phyloP scores from a whole-genome alignment of 257 asterid genomes.

The Ehretia macrophylla region DNA sequence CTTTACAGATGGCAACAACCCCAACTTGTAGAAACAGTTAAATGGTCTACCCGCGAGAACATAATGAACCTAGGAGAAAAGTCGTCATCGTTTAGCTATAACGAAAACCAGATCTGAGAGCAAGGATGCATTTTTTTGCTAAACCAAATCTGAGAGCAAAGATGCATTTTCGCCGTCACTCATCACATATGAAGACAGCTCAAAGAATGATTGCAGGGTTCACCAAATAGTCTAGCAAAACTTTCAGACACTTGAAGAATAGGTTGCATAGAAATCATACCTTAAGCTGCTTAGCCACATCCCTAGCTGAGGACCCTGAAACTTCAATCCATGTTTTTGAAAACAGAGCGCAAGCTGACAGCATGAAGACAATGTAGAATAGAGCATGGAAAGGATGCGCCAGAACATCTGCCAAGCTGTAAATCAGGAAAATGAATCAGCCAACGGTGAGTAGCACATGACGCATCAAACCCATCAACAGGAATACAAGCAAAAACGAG shows the following conservation, averaged over 20 bases:
- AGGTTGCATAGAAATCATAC: conserved; percentile 26
- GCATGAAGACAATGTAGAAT: conserved; percentile 76
- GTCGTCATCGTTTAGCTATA: no score
- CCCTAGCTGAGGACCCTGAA: conserved; percentile 87
- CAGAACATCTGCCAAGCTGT: conserved; percentile 60
- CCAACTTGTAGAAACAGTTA: no score
- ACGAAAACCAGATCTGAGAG: not conserved
- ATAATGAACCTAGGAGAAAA: no score
- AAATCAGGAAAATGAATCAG: conserved; percentile 4
- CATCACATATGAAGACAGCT: no score
- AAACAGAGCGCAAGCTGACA: conserved; percentile 84
- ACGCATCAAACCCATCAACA: not conserved
- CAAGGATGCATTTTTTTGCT: not conserved
- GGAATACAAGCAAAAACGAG: not conserved
- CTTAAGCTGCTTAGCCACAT: conserved; percentile 90
- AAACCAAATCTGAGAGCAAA: not conserved
- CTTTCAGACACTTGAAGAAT: not conserved
- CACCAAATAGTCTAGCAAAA: no score
- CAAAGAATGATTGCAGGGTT: no score
- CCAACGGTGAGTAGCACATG: not conserved
- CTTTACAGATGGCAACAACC: no score
- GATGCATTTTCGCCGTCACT: no score
- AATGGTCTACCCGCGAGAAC: no score
- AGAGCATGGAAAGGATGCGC: conserved; percentile 90
- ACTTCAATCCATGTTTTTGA: conserved; percentile 94